Evolutionary conservation across 148 eudicot genomes (phyloP), one percentile per base, ranked within the genome.

Genomic region (Cornus controversa): DNA sequence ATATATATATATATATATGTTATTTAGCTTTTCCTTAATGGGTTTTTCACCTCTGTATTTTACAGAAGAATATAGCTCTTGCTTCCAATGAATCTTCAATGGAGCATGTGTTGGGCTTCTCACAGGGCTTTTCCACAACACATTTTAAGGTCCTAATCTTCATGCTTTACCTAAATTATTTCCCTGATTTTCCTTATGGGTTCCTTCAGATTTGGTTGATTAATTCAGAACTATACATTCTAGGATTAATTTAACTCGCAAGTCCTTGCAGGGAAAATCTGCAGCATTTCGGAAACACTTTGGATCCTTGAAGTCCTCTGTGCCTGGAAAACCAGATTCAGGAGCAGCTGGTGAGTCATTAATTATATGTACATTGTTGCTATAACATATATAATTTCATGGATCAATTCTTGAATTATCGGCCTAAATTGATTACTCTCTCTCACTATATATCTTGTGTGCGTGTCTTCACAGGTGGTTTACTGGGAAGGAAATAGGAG

Each of bases 51-150:
- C 45, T 40, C 65, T 28, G 68, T 28, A 25, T 16, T 81, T 1
- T 69, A 68, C 82, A 91, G 92, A 79, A 79, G 66, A 81, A 84
- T 79, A 76, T 69, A 27, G 80, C 66, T 77, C 70, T 80, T 58
- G 65, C 86, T 27, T 75, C 62, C 62, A 71, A 77, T 81, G 83
- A 83, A 77, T 57, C 74, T 57, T 60, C 82, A 63, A 77, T 72
- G 71, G 82, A 80, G 47, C 83, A 79, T 57, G 70, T 66, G 25
- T 26, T 79, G 67, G 81, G 57, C 1, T 50, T 11, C 4, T 50
- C 57, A 50, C 57, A 50, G 57, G 72, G 72, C 60, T 42, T 42
- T 34, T 71, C 73, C 47, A 18, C 73, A 24, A 71, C 60, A 23
- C 58, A 24, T 23, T 15, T 71, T 24, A 71, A 71, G 73, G 73